Evolutionary conservation across 1,139 yeast species (phyloP), one percentile per base, ranked within the genome.

Genomic region (Citeromyces hawaiiensis): DNA sequence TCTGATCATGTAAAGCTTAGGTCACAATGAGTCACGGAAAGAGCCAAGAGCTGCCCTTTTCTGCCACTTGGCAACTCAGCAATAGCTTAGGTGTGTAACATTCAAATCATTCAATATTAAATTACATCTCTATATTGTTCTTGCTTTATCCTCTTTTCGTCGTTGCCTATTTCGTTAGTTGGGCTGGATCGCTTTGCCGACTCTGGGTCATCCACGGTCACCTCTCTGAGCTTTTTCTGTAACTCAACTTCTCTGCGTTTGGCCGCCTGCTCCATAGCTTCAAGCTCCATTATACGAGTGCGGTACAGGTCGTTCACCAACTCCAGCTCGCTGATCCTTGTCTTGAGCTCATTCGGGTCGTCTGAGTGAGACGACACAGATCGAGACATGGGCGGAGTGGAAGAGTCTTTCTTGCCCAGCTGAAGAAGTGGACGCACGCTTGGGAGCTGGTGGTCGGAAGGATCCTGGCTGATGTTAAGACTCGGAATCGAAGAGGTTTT

Each of bases 261-360:
- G 1, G 75, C 68, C 18, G 77, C 78, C 39, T 66, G 67, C 51
- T 82, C 91, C 63, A 72, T 63, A 21, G 75, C 74, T 56, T 88
- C 96, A 45, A 88, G 65, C 54, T 88, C 96, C 59, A 72, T 66
- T 39, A 88, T 83, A 48, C 94, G 72, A 4, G 91, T 74, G 48
- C 85, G 71, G 62, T 83, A 83, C 45, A 88, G 64, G 53, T 87
- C 96, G 52, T 86, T 87, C 34, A 88, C 94, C 37, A 88, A 66
- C 56, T 88, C 96, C 43, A 88, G 67, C 55, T 88, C 97, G n/a
- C 85, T 75, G 17, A 87, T 83, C 43, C 94, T 66, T 0, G 94
- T 83, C 46, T 75, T 72, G 44, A 86, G 63, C 36, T 66, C 63
- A 15, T 75, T 73, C 16, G 68, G 60, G 47, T 71, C 78, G 47